Percentiles rank a stretch among this genome's conserved stretches.
These are phyloP conservation scores for Yamadazyma sp. DNA, from an alignment of 805 yeast genomes.

Conservation along the genomic window DNA sequence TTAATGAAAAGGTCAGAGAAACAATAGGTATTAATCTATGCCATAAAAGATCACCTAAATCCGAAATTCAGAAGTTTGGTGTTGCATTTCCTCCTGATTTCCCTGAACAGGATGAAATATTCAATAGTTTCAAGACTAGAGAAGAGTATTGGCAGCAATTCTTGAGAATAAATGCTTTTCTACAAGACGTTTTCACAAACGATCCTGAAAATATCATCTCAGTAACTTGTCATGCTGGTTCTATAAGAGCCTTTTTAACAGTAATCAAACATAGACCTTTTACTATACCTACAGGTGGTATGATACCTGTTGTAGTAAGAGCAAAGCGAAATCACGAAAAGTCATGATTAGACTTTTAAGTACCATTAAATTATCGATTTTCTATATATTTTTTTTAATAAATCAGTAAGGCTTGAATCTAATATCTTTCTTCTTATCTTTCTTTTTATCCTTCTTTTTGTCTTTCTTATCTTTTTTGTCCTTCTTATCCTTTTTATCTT, in stretches of 20 bases:
- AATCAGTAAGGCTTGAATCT: slow-evolving; percentile 57
- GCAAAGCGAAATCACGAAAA: slow-evolving; percentile 19
- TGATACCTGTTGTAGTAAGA: slow-evolving; percentile 56
- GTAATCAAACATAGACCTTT: slow-evolving; percentile 52
- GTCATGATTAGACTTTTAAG: neutral
- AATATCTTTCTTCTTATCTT: slow-evolving; percentile 28
- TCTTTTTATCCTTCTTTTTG: slow-evolving; percentile 15
- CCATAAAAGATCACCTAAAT: slow-evolving; percentile 49
- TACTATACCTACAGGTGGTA: slow-evolving; percentile 61
- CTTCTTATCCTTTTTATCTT: slow-evolving; percentile 31
- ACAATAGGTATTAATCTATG: slow-evolving; percentile 60
- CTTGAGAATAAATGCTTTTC: slow-evolving; percentile 44
- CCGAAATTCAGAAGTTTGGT: slow-evolving; percentile 34
- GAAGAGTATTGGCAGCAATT: slow-evolving; percentile 52
- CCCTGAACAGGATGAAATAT: slow-evolving; percentile 48
- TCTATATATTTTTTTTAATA: neutral
- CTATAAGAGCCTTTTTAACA: slow-evolving; percentile 43
- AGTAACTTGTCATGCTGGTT: slow-evolving; percentile 50
- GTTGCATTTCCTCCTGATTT: slow-evolving; percentile 43
- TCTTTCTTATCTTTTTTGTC: slow-evolving; percentile 32
- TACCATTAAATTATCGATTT: neutral
- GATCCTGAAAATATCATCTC: slow-evolving; percentile 27
- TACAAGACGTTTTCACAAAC: slow-evolving; percentile 28
- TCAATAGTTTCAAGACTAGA: slow-evolving; percentile 29
- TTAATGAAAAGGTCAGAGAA: slow-evolving; percentile 51